Base-by-base conservation (phyloP, 2,329 filamentous ascomycete genomes). In the Alternaria ethzedia region DNA sequence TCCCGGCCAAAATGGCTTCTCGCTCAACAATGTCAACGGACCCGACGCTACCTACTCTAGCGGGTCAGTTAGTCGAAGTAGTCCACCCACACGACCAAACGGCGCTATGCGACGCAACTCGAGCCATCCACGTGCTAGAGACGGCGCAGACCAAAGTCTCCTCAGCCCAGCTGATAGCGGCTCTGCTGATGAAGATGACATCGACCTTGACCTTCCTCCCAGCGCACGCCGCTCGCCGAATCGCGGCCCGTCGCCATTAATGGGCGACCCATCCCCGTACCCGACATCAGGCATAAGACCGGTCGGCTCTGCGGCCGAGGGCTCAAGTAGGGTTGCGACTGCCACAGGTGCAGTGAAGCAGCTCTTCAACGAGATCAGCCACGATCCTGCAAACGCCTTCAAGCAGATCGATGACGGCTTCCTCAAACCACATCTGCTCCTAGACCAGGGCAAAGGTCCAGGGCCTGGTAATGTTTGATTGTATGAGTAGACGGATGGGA, bases 341-440 rank as follows among this genome's bases (percentile, higher is more conserved):
- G 92, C 92, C 11, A 87, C 89, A 20, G 91, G 89, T 28, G 91
- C 94, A 0, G 89, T 97, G 62, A 89, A 90, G 60, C 91, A 95
- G 75, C 84, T 99, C 9, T 89, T 97, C 70, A 92, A 87, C 25
- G 88, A 89, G 1, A 86, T 91, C 15, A 87, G 91, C 1, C 93
- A 97, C 54, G 96, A 99, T 78, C 94, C 96, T 47, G 91, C 92
- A 10, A 93, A 91, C 49, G 88, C 96, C 82, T 97, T 99, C 80
- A 90, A 90, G 70, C 94, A 97, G 81, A 83, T 99, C 64, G 96
- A 99, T 78, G 96, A 99, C 80, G 93, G 94, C 64, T 97, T 94
- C 79, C 94, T 98, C 80, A 98, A 98, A 84, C 95, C 95, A 17
- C 92, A 90, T 76, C 82, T 98, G 59, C 81, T 98, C 68, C 86